Evolutionary conservation across 768 basidiomycete species (phyloP), one percentile per base, ranked within the genome.

Genomic region (Arthromyces matolae): DNA sequence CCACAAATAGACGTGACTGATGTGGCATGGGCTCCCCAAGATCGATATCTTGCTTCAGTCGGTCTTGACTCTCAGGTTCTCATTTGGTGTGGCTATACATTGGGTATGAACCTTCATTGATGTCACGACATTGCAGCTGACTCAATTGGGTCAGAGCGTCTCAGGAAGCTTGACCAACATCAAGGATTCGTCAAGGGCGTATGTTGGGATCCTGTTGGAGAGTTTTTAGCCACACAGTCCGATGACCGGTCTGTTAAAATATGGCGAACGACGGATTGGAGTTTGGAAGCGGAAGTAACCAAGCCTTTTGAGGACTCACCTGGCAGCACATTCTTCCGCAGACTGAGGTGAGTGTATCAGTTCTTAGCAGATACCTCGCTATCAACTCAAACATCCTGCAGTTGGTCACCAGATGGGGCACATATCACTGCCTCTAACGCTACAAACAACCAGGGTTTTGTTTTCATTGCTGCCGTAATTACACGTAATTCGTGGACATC

Each of bases 341-440:
- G 94, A 50, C 72, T 96, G 19, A 94, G 92, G 92, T 89, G 48
- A 8, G 66, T 47, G 38, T 14, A 16, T 38, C 1, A 23, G 16
- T 8, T 24, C 27, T 46, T 20, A 42, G 18, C 16, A 18, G 3
- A 24, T 14, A 40, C 18, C 31, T 39, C n/a, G 25, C 41, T 42
- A 10, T 19, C 42, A 19, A 29, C 9, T 24, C 16, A n/a, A n/a
- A n/a, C n/a, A n/a, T 48, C 9, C 52, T 6, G 3, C 51, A 96
- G 94, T 58, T 99, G 96, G 96, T 97, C 94, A 1, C 96, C 96
- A 2, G 96, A 98, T 60, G 96, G 96, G n/a, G 90, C 95, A 2
- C 93, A 96, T 62, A 92, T 99, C 50, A 96, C 93, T 4, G 91
- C 94, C 1, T 95, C 95, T 1, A 98, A 98, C 60, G 93, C 94